A percentile compares a stretch with the other conserved stretches of the same genome.
phyloP scores from a whole-genome alignment of 768 basidiomycete species.

The Xerocomellus intermedius region DNA sequence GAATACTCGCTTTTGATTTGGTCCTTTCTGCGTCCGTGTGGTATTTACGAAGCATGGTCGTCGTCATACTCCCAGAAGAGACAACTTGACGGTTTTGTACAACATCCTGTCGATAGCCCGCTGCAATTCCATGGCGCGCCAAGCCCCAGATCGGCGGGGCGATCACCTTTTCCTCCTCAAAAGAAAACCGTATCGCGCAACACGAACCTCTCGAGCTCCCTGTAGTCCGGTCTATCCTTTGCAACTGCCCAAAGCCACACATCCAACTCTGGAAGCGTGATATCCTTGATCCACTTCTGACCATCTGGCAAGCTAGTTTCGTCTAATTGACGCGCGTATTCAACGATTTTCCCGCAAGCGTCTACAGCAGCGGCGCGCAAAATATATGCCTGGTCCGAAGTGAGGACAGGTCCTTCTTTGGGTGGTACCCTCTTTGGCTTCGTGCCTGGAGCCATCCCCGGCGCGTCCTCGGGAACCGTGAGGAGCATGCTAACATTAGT shows the following conservation, averaged over 20 bases:
- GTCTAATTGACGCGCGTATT: constrained; percentile 42
- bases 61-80: not conserved
- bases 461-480: constrained; percentile 21
- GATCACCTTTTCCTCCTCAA: constrained; percentile 30
- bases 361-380: constrained; percentile 79
- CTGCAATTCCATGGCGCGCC: not conserved
- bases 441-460: constrained; percentile 9
- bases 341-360: constrained; percentile 69
- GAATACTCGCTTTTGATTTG: constrained; percentile 8
- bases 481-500: constrained; percentile 43
- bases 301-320: constrained; percentile 24
- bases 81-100: not conserved
- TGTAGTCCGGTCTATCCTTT: constrained; percentile 74
- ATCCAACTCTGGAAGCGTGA: constrained; percentile 63
- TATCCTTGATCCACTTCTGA: constrained; percentile 49
- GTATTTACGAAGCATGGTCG: not conserved
- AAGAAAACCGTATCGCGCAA: constrained; percentile 67
- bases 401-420: constrained; percentile 54
- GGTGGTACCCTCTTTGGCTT: constrained; percentile 24
- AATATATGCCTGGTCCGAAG: constrained; percentile 60
- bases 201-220: constrained; percentile 64
- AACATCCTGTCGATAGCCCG: not conserved
- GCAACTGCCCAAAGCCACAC: constrained; percentile 83
- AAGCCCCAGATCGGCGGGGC: not conserved
- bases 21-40: not conserved